Base-by-base conservation (phyloP, 192 early-diverging fungal genomes). In the Anaeromyces robustus region DNA sequence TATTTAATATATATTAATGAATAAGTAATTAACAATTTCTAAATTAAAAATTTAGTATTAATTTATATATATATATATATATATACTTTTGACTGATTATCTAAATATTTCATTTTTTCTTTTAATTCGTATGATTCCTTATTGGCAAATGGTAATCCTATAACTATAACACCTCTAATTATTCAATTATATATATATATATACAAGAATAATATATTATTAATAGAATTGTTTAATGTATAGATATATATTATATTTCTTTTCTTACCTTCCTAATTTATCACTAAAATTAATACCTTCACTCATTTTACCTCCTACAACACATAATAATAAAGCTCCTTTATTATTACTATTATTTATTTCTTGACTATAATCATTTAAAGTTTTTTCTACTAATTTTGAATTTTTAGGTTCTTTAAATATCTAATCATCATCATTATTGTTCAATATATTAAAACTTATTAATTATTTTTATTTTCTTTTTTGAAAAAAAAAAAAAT, bases 261-360 rank as follows among this genome's bases (percentile, higher is more conserved):
- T 85, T 28, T 7, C 3, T 39, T 77, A 85, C 85, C 88, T 86
- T 18, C 94, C 95, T 81, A 98, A 78, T 14, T 92, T 87, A 82
- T 98, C 95, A 18, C 93, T 92, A 68, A 80, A 98, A 97, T 89
- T 89, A 77, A 79, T 98, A 0, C 96, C 96, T 84, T 98, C 96
- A 78, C 93, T 95, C 89, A 97, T 89, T 80, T 94, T 94, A 30
- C 96, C 96, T 29, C 93, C 93, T 0, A 98, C 94, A 12, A 98
- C 96, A 52, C 93, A 94, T 77, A 98, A 88, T 77, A 98, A 84
- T 7, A 98, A 85, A 0, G 95, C 94, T 0, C 96, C 94, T 1
- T 83, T 43, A 32, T 86, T 83, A 0, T 32, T 83, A 83, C 9
- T 80, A 78, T 82, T 30, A 0, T 86, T 80, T 26, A 93, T 91